These are phyloP conservation scores for Ceratocystis diversiconidia DNA, from an alignment of 2,329 filamentous ascomycete species.

Conservation along the genomic window DNA sequence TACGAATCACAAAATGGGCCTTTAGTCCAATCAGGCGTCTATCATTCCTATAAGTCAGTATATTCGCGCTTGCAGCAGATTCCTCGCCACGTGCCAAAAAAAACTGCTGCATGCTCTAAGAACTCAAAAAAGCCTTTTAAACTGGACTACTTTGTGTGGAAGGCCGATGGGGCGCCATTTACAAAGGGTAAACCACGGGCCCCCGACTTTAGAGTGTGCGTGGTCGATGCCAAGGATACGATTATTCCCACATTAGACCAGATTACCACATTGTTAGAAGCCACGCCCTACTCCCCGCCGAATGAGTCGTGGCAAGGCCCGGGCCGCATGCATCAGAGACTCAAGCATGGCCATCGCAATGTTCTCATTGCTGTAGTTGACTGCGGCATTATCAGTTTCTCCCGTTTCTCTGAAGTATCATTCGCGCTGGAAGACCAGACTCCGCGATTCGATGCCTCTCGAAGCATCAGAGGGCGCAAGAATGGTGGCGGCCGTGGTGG, in stretches of 20 bases:
- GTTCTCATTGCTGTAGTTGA: constrained; percentile 82
- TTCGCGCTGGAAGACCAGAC: constrained; percentile 66
- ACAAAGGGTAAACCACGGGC: constrained; percentile 63
- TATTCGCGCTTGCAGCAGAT: constrained; percentile 65
- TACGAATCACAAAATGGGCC: constrained; percentile 32
- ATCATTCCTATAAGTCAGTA: constrained; percentile 54
- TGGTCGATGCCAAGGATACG: constrained; percentile 61
- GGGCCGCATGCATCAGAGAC: constrained; percentile 52
- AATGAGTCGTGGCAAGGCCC: constrained; percentile 26
- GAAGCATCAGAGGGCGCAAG: constrained; percentile 26
- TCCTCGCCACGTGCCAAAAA: constrained; percentile 47
- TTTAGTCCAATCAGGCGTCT: constrained; percentile 47
- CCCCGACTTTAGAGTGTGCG: constrained; percentile 74
- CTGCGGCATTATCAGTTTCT: constrained; percentile 75
- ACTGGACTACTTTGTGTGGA: constrained; percentile 72
- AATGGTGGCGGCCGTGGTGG: constrained; percentile 29
- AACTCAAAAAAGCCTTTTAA: constrained; percentile 43
- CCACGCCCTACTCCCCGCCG: constrained; percentile 40
- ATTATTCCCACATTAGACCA: constrained; percentile 59
- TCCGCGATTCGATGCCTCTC: constrained; percentile 33
- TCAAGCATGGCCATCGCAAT: constrained; percentile 75
- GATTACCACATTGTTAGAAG: constrained; percentile 55
- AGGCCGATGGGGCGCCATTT: constrained; percentile 45
- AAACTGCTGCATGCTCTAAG: constrained; percentile 19
- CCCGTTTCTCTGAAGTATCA: constrained; percentile 63